Percentiles rank a stretch among this genome's conserved stretches.
Evolutionary conservation across 495 filamentous ascomycete species (phyloP).

Genomic region (Aspergillus bertholletiae): DNA sequence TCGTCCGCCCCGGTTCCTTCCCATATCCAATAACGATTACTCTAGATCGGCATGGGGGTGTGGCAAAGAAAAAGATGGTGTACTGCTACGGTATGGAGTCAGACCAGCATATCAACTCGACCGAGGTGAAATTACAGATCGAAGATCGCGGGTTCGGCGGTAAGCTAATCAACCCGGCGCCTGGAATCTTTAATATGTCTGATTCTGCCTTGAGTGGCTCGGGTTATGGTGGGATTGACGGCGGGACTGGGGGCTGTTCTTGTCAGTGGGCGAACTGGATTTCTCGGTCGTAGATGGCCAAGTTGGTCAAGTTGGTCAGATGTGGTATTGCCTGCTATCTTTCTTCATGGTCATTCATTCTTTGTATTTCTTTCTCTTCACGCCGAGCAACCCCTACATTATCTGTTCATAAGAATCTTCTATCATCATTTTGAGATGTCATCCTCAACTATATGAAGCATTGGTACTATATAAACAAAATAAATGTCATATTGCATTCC

Average conservation of each 20-base stretch:
- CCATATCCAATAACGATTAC: constrained; percentile 83
- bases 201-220: constrained; percentile 23
- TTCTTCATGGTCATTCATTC: no score
- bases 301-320: not conserved
- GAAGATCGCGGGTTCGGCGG: constrained; percentile 61
- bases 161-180: constrained; percentile 54
- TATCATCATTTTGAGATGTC: no score
- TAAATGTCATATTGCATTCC: no score
- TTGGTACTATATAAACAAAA: not conserved
- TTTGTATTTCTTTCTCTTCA: no score
- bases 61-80: constrained; percentile 56
- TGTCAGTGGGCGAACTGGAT: constrained; percentile 22
- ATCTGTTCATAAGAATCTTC: no score
- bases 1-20: constrained; percentile 67
- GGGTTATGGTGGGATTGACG: constrained; percentile 16
- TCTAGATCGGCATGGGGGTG: constrained; percentile 75
- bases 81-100: constrained; percentile 63
- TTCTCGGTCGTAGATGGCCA: not conserved
- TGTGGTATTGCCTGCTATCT: not conserved
- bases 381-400: no score
- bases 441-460: not conserved
- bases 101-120: constrained; percentile 48
- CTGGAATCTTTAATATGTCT: constrained; percentile 40
- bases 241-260: constrained; percentile 17
- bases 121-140: constrained; percentile 49